Conservation (phyloP, 805 yeast species). For the Teunomyces atbi region DNA sequence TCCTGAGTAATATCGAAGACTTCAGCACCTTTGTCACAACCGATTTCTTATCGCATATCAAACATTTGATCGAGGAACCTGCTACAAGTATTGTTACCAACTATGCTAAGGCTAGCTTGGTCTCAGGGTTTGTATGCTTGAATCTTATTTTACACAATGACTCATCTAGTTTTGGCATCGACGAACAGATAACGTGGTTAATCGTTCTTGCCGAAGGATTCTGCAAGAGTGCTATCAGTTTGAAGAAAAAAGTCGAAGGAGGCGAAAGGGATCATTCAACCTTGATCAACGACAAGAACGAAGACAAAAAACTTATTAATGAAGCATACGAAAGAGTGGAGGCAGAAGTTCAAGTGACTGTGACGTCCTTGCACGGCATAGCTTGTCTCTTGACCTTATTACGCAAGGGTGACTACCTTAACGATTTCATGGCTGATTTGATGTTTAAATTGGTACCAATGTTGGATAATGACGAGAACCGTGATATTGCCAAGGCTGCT, state of each 20-base stretch:
- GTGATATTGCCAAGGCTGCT: slow-evolving; percentile 53
- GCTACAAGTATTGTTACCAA: slow-evolving; percentile 32
- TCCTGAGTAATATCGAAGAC: slow-evolving; percentile 51
- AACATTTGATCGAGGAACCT: slow-evolving; percentile 32
- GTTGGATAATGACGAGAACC: slow-evolving; percentile 38
- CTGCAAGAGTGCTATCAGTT: slow-evolving; percentile 27
- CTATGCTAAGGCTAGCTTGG: slow-evolving; percentile 37
- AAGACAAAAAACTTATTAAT: slow-evolving; percentile 32
- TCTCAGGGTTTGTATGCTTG: slow-evolving; percentile 38
- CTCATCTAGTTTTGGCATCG: slow-evolving; percentile 50
- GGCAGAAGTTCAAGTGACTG: slow-evolving; percentile 36
- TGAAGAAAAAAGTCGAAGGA: slow-evolving; percentile 31
- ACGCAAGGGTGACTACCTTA: slow-evolving; percentile 41
- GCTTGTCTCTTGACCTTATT: slow-evolving; percentile 46
- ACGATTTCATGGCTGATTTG: slow-evolving; percentile 41
- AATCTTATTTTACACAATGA: slow-evolving; percentile 46
- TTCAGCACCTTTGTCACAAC: slow-evolving; percentile 38
- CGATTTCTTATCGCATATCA: slow-evolving; percentile 28
- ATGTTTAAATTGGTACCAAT: slow-evolving; percentile 41
- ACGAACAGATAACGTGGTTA: slow-evolving; percentile 43
- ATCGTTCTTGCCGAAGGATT: slow-evolving; percentile 45
- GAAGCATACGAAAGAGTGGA: slow-evolving; percentile 31
- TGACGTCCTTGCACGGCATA: slow-evolving; percentile 46
- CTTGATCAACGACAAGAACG: slow-evolving; percentile 31
- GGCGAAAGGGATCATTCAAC: slow-evolving; percentile 46